Evolutionary conservation across 2,329 filamentous ascomycete genomes (phyloP).

Genomic region (Curvularia verruculosa): DNA sequence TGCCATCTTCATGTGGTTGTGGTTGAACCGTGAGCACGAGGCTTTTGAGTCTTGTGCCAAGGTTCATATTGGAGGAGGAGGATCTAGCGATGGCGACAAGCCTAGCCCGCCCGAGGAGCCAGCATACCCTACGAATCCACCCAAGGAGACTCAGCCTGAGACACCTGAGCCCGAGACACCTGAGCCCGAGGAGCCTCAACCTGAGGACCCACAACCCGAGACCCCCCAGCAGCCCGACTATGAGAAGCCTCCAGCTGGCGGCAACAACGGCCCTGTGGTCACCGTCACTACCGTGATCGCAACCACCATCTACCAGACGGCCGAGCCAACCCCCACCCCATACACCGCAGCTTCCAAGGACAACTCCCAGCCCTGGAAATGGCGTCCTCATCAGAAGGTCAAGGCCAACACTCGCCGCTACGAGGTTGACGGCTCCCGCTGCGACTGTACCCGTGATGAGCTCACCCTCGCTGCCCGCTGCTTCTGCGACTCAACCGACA

Average conservation of each 20-base stretch:
- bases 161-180: conserved; percentile 9
- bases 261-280: conserved; percentile 5
- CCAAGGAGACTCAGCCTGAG: conserved; percentile 11
- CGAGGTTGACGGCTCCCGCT: conserved; percentile 39
- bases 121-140: conserved; percentile 18
- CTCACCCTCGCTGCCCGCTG: conserved; percentile 29
- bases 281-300: conserved; percentile 14
- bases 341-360: conserved; percentile 12
- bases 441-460: conserved; percentile 33
- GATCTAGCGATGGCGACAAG: conserved; percentile 13
- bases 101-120: conserved; percentile 14
- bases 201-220: neutral
- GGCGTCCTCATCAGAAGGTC: conserved; percentile 20
- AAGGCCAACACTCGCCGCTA: conserved; percentile 25
- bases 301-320: conserved; percentile 10
- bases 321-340: conserved; percentile 14
- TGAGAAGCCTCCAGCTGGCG: conserved; percentile 4
- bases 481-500: conserved; percentile 31
- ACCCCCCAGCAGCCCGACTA: conserved; percentile 6
- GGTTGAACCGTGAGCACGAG: conserved; percentile 53
- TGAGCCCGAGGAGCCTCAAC: conserved; percentile 6
- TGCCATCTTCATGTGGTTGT: conserved; percentile 56
- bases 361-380: conserved; percentile 2
- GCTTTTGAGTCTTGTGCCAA: conserved; percentile 55
- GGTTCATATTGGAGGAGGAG: conserved; percentile 49